A percentile compares a stretch with the other conserved stretches of the same genome.
Evolutionary conservation across 371 early-diverging fungal species (phyloP).

Genomic region (Apophysomyces sp.): DNA sequence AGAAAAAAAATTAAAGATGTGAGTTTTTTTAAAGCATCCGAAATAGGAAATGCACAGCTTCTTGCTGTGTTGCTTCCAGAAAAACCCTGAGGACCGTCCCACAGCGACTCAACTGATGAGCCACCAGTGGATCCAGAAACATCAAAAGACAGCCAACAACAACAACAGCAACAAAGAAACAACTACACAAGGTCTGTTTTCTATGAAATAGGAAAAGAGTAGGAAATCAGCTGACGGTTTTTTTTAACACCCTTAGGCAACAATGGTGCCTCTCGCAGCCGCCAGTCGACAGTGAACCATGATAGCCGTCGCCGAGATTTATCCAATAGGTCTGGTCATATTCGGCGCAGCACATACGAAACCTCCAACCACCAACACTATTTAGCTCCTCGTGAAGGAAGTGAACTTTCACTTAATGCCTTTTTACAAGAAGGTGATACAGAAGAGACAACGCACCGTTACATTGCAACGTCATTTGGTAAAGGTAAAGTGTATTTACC

Average conservation of each 20-base stretch:
- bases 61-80: constrained; percentile 77
- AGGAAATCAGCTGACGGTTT: neutral
- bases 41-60: constrained; percentile 69
- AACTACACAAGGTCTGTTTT: neutral
- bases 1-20: neutral
- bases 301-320: neutral
- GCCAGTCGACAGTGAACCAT: neutral
- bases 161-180: constrained; percentile 5
- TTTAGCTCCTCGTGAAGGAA: neutral
- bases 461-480: constrained; percentile 36
- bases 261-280: neutral
- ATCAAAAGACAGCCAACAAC: constrained; percentile 20
- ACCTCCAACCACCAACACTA: neutral
- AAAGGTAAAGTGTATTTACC: constrained; percentile 24
- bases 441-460: constrained; percentile 34
- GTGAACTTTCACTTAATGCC: neutral
- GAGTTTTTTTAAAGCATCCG: neutral
- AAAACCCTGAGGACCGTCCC: constrained; percentile 70
- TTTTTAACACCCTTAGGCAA: neutral
- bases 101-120: constrained; percentile 66
- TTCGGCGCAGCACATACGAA: neutral
- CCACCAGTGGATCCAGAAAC: constrained; percentile 73
- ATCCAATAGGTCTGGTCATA: neutral
- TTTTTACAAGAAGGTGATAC: constrained; percentile 7
- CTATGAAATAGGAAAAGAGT: constrained; percentile 4